A percentile compares a stretch with the other conserved stretches of the same genome.
Conservation (phyloP, 345 rosid species). For the Hypericum perforatum region DNA sequence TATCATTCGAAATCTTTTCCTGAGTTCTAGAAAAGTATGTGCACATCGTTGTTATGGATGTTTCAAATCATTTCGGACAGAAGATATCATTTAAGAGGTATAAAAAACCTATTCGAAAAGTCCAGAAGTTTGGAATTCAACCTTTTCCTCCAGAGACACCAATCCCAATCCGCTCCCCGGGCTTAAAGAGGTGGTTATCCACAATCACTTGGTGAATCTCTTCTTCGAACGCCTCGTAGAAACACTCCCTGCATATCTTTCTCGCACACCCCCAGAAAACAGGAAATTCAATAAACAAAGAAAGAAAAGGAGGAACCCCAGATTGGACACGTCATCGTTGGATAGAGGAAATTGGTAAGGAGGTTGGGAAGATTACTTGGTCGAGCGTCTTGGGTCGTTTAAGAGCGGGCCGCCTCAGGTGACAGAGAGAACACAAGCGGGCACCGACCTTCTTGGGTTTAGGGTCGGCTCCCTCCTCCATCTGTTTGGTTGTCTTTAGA, state of each 20-base stretch:
- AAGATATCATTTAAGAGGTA: too few relatives aligned
- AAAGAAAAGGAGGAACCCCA: not conserved
- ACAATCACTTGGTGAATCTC: slow-evolving; percentile 75
- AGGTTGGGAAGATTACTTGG: slow-evolving; percentile 33
- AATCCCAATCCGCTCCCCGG: slow-evolving; percentile 73
- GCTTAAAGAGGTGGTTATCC: slow-evolving; percentile 52
- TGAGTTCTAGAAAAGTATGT: too few relatives aligned
- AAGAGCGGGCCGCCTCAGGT: slow-evolving; percentile 53
- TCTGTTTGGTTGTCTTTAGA: too few relatives aligned
- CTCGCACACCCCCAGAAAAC: not conserved
- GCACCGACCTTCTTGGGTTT: slow-evolving; percentile 29
- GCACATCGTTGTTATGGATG: too few relatives aligned
- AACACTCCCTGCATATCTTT: slow-evolving; percentile 87
- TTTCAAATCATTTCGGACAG: too few relatives aligned
- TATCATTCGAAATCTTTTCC: too few relatives aligned
- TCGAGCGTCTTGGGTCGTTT: slow-evolving; percentile 88
- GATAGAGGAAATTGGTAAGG: not conserved
- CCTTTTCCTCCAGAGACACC: slow-evolving; percentile 99
- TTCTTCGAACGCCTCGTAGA: slow-evolving; percentile 71
- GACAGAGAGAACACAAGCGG: slow-evolving; percentile 59
- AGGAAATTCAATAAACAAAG: not conserved
- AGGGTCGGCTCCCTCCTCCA: slow-evolving; percentile 37
- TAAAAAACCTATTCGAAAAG: not conserved
- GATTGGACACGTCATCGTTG: not conserved
- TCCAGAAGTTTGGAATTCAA: slow-evolving; percentile 8